Evolutionary conservation across 2,329 filamentous ascomycete genomes (phyloP).

Genomic region (Sporothrix dimorphospora): DNA sequence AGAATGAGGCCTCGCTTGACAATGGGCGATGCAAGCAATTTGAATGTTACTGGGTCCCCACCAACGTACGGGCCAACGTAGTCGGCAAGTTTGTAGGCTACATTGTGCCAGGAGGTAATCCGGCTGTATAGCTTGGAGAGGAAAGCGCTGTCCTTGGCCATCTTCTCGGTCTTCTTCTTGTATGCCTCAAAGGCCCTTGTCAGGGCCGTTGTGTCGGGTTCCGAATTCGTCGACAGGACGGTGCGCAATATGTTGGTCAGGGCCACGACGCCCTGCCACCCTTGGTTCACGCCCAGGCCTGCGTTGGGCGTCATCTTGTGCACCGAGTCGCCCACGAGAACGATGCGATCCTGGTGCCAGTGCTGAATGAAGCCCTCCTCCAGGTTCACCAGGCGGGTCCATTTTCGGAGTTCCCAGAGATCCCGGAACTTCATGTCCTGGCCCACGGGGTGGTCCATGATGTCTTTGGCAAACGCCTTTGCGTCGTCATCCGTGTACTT

Average conservation of each 20-base stretch:
- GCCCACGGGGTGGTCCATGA: slow-evolving; percentile 19
- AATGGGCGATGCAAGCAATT: slow-evolving; percentile 22
- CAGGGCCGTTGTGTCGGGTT: not conserved
- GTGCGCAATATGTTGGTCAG: slow-evolving; percentile 28
- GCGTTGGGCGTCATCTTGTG: slow-evolving; percentile 32
- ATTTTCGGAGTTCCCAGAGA: slow-evolving; percentile 24
- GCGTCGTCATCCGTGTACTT: slow-evolving; percentile 27
- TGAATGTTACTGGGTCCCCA: slow-evolving; percentile 14
- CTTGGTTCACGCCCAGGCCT: slow-evolving; percentile 27
- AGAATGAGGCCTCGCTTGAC: slow-evolving; percentile 27
- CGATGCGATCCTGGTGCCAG: slow-evolving; percentile 88
- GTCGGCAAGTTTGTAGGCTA: slow-evolving; percentile 26
- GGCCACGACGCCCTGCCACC: slow-evolving; percentile 27
- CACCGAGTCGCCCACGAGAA: slow-evolving; percentile 29
- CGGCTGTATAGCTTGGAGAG: slow-evolving; percentile 26
- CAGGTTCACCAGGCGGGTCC: slow-evolving; percentile 15
- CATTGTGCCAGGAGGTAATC: slow-evolving; percentile 25
- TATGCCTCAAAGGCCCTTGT: slow-evolving; percentile 22
- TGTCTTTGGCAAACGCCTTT: slow-evolving; percentile 19
- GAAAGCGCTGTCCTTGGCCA: not conserved
- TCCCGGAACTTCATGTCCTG: slow-evolving; percentile 24
- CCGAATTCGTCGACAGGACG: not conserved
- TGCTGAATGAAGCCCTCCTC: slow-evolving; percentile 74
- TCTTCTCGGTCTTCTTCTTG: slow-evolving; percentile 3
- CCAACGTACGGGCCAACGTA: slow-evolving; percentile 21